Evolutionary conservation across 352 stramenopile species (phyloP), one percentile per base, ranked within the genome.

Genomic region (Globisporangium rhizosaccharum): DNA sequence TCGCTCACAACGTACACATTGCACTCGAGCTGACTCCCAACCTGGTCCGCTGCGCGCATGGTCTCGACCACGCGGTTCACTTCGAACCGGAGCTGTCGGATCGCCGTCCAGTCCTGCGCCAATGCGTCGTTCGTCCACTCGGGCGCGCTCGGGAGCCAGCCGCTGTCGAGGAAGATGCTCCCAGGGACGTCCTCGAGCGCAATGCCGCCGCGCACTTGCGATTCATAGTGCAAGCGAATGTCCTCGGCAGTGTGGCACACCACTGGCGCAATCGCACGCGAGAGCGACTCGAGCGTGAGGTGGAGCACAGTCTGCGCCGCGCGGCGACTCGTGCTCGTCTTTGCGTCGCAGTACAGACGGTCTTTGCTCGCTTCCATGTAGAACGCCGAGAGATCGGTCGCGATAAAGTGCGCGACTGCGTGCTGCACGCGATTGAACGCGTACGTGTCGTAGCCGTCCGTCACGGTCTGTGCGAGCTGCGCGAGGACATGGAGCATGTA

Each of bases 361-460:
- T 99, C 96, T 69, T 99, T 99, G 39, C 90, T 86, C 18, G 96
- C 93, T 71, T 99, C 96, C 68, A 99, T 90, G 79, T 99, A 99
- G 67, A 99, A 98, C 57, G 97, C 97, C 30, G 96, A 99, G 14
- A 99, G 68, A 66, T 99, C 96, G 0, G 87, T 91, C 28, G 90
- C 84, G 68, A 99, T 79, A 57, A 96, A 99, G 57, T 96, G 83
- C 28, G 96, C 77, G 0, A 99, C 47, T 30, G 94, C 85, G 63
- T 98, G 90, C 61, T 94, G 88, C 47, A 92, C 96, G 46, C 87
- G 78, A 62, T 96, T 95, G 62, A 98, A 99, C 33, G 97, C 81
- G 51, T 83, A 90, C 37, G 66, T 57, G 30, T 93, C 83, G 61
- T 92, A 92, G 23, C 85, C 85, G 39, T 89, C 79, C 14, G 96